Evolutionary conservation across 1,284 basidiomycete genomes (phyloP), one percentile per base, ranked within the genome.

Genomic region (Marasmius oreades): DNA sequence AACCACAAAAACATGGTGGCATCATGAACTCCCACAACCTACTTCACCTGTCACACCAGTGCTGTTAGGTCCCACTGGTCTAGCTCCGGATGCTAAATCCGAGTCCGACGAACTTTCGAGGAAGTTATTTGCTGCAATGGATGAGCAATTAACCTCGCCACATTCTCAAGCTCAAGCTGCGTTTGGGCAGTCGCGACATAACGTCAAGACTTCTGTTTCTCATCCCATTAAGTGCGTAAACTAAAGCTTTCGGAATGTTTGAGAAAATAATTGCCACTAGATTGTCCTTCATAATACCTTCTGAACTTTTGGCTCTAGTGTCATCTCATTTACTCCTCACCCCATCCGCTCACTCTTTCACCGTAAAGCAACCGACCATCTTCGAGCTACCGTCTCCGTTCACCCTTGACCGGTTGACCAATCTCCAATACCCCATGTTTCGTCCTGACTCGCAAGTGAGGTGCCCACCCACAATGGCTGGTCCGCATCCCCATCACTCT

Each of bases 151-250:
- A 52, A 53, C 60, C 34, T 56, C 44, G 55, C 56, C 57, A 61
- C 57, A 61, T 56, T 51, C 14, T 34, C 24, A 26, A 47, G 11
- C 5, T 22, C n/a, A 23, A 12, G 11, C 22, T 20, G n/a, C 44
- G 42, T 55, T 37, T 54, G 52, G 51, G 52, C 51, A 37, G 55
- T 55, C 20, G 43, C 52, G 55, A 53, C 62, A 50, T 44, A 64
- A 60, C 47, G 59, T 86, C 58, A 93, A 92, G 67, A 95, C 92
- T 0, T 93, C 90, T 1, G 77, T 83, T 48, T 83, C 88, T 0
- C 92, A 95, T 70, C 93, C 92, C 2, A 90, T 95, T 67, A 91
- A 92, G 90, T 92, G 65, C 65, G 72, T 69, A 11, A 26, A 22
- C 48, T 24, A 31, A 46, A 51, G 20, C 31, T 36, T n/a, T 34